Percentiles rank a stretch among this genome's conserved stretches.
Conservation (phyloP, 2,329 filamentous ascomycete genomes). For the Verticillium klebahnii region DNA sequence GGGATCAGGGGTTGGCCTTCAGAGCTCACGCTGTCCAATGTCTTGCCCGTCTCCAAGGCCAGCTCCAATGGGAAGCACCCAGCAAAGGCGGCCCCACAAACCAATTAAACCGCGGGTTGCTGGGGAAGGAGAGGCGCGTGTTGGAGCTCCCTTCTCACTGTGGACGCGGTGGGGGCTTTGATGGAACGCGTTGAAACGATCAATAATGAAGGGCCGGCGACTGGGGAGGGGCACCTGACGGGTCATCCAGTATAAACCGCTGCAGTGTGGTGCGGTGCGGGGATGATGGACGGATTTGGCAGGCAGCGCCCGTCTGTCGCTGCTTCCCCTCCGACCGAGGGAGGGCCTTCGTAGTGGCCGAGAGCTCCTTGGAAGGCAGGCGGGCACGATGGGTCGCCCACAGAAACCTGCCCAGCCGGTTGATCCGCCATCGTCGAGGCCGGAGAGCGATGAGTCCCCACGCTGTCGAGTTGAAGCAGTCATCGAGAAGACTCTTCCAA, state of each 20-base stretch:
- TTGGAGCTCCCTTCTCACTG: not conserved
- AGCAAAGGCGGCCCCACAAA: not conserved
- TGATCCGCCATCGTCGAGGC: no score
- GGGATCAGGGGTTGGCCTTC: not conserved
- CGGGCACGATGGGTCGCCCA: no score
- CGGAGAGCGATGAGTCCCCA: no score
- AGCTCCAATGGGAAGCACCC: not conserved
- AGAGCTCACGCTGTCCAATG: not conserved
- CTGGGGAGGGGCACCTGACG: not conserved
- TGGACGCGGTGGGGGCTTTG: not conserved
- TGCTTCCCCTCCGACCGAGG: not conserved
- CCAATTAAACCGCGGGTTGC: conserved; percentile 1
- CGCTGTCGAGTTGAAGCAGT: no score
- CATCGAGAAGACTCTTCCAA: no score
- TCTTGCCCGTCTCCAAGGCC: not conserved
- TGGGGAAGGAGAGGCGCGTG: not conserved
- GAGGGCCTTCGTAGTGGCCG: no score
- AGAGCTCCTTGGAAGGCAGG: no score
- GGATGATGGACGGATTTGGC: not conserved
- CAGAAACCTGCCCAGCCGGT: no score
- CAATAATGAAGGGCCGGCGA: not conserved
- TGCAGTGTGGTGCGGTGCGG: not conserved
- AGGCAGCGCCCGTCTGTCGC: not conserved
- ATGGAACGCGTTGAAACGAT: not conserved
- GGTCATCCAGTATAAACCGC: not conserved